Conservation (phyloP, 805 yeast species). For the Ogataea haglerorum region DNA sequence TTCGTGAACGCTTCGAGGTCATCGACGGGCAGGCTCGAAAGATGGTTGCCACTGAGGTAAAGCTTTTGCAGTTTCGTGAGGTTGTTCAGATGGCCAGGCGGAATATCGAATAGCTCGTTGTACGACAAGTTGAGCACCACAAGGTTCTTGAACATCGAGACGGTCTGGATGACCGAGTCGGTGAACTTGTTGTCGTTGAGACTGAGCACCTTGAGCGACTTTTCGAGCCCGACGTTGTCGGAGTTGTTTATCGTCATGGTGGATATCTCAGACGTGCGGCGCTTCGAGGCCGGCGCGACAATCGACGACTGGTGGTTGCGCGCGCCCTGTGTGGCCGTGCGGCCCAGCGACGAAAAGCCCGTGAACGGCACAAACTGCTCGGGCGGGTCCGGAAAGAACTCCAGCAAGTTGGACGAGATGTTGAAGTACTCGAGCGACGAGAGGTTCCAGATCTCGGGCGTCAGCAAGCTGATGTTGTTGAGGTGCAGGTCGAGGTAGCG, state of each 20-base stretch:
- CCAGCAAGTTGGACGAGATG: slow-evolving; percentile 68
- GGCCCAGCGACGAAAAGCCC: slow-evolving; percentile 10
- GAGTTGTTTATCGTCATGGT: slow-evolving; percentile 3
- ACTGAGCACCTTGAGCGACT: slow-evolving; percentile 48
- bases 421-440: slow-evolving; percentile 56
- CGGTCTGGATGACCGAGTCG: slow-evolving; percentile 70
- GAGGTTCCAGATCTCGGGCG: slow-evolving; percentile 65
- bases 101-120: slow-evolving; percentile 80
- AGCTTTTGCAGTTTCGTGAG: slow-evolving; percentile 58
- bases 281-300: slow-evolving; percentile 2
- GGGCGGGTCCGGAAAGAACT: slow-evolving; percentile 53
- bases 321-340: slow-evolving; percentile 3
- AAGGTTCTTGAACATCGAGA: slow-evolving; percentile 57
- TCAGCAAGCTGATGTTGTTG: slow-evolving; percentile 71
- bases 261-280: slow-evolving; percentile 17
- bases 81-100: slow-evolving; percentile 63
- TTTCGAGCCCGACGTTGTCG: slow-evolving; percentile 18
- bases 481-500: slow-evolving; percentile 75
- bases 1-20: slow-evolving; percentile 63
- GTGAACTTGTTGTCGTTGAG: slow-evolving; percentile 81
- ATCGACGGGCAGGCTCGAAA: slow-evolving; percentile 80
- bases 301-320: neutral
- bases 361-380: slow-evolving; percentile 22
- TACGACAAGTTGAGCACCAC: slow-evolving; percentile 72
- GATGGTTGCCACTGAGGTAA: slow-evolving; percentile 77